Percentiles rank a stretch among this genome's conserved stretches.
Conservation (phyloP, 2,329 filamentous ascomycete species). For the Epichloe glyceriae region DNA sequence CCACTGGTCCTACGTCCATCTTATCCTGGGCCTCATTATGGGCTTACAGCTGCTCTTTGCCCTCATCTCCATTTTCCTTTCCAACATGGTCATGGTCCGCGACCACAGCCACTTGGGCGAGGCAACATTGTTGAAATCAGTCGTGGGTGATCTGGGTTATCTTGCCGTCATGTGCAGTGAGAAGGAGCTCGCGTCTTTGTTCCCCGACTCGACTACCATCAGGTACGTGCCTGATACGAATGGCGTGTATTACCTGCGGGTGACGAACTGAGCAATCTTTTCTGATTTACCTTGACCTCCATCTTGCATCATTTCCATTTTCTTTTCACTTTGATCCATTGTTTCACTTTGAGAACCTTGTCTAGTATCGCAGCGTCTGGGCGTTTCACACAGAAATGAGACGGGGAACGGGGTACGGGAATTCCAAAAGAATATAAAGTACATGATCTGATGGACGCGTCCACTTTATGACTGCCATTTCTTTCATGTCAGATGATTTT, state of each 20-base stretch:
- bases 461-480: no score
- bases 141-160: slow-evolving; percentile 8
- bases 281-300: not conserved
- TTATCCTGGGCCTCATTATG: slow-evolving; percentile 20
- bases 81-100: slow-evolving; percentile 16
- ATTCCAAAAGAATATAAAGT: no score
- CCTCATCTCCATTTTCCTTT: slow-evolving; percentile 10
- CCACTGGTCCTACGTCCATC: slow-evolving; percentile 18
- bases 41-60: slow-evolving; percentile 18
- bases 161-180: slow-evolving; percentile 10
- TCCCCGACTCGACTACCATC: slow-evolving; percentile 4
- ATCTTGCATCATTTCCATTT: no score
- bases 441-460: no score
- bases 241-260: slow-evolving; percentile 5
- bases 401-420: no score
- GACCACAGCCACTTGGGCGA: slow-evolving; percentile 12
- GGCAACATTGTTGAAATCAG: slow-evolving; percentile 10
- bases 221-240: slow-evolving; percentile 4
- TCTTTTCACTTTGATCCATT: no score
- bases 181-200: slow-evolving; percentile 8
- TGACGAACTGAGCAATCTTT: not conserved
- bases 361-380: no score
- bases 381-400: no score
- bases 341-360: no score
- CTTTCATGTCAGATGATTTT: no score